Evolutionary conservation across 2,329 filamentous ascomycete genomes (phyloP).

Genomic region (Colletotrichum simmondsii): DNA sequence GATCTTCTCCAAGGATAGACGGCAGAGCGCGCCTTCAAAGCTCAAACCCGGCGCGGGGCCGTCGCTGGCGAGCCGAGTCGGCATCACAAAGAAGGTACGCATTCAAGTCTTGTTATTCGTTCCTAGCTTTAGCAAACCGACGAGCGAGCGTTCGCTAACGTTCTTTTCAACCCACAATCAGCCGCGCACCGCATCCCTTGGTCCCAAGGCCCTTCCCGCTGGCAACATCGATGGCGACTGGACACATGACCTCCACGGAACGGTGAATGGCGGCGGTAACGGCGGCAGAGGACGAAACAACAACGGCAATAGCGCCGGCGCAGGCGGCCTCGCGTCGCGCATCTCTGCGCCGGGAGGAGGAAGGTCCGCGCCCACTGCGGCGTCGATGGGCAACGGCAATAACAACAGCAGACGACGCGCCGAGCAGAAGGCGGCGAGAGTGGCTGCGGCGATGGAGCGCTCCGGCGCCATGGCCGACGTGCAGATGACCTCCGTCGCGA

Average conservation of each 20-base stretch:
- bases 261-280: constrained; percentile 48
- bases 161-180: constrained; percentile 18
- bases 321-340: constrained; percentile 56
- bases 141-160: constrained; percentile 34
- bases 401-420: constrained; percentile 27
- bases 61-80: constrained; percentile 77
- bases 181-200: constrained; percentile 42
- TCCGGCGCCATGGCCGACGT: constrained; percentile 44
- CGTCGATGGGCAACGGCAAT: background rate
- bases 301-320: constrained; percentile 39
- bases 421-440: constrained; percentile 50
- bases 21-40: constrained; percentile 65
- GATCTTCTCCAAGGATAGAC: constrained; percentile 74
- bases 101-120: background rate
- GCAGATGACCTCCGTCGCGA: constrained; percentile 39
- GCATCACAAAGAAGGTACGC: constrained; percentile 79
- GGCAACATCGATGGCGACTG: constrained; percentile 75
- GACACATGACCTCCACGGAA: constrained; percentile 75
- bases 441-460: constrained; percentile 58
- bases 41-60: constrained; percentile 58
- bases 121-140: background rate
- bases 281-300: constrained; percentile 15
- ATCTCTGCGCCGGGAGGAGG: constrained; percentile 55
- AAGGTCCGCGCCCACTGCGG: constrained; percentile 38
- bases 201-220: constrained; percentile 50